phyloP scores from a whole-genome alignment of 257 asterid genomes.

The Henckelia pumila region DNA sequence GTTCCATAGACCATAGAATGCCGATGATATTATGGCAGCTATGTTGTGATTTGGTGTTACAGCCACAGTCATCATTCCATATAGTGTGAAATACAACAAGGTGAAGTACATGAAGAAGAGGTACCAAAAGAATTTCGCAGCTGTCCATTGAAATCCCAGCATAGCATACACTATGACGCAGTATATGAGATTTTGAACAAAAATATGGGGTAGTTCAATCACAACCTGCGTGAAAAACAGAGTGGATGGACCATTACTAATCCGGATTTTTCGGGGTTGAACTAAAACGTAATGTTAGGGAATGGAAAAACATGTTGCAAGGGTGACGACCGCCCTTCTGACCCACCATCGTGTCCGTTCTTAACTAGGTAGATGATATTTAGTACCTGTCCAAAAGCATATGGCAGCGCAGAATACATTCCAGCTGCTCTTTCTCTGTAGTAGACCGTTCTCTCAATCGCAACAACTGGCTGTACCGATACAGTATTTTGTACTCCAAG shows the following conservation, averaged over 20 bases:
- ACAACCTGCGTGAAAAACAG: slow-evolving; percentile 38
- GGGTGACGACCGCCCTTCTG: too few species aligned
- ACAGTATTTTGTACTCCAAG: slow-evolving; percentile 67
- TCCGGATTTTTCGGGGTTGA: too few species aligned
- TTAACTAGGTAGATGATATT: not conserved
- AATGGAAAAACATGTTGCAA: not conserved
- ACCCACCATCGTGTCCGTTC: not conserved
- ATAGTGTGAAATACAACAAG: slow-evolving; percentile 71
- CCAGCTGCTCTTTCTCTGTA: slow-evolving; percentile 93
- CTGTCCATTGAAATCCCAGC: slow-evolving; percentile 83
- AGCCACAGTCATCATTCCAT: slow-evolving; percentile 85
- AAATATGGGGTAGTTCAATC: slow-evolving; percentile 66
- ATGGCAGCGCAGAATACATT: slow-evolving; percentile 83
- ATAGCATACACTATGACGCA: slow-evolving; percentile 66
- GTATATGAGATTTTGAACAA: slow-evolving; percentile 54
- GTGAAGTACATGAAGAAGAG: slow-evolving; percentile 74
- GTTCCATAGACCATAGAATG: slow-evolving; percentile 63
- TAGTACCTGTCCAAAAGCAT: slow-evolving; percentile 75
- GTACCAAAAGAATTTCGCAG: slow-evolving; percentile 65
- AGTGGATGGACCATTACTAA: not conserved
- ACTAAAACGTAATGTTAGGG: not conserved
- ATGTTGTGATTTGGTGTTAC: slow-evolving; percentile 70
- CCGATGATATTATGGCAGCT: slow-evolving; percentile 66
- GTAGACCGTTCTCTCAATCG: slow-evolving; percentile 74
- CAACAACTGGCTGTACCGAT: slow-evolving; percentile 78